Evolutionary conservation across 495 filamentous ascomycete genomes (phyloP), one percentile per base, ranked within the genome.

Genomic region (Penicillium paradoxum): DNA sequence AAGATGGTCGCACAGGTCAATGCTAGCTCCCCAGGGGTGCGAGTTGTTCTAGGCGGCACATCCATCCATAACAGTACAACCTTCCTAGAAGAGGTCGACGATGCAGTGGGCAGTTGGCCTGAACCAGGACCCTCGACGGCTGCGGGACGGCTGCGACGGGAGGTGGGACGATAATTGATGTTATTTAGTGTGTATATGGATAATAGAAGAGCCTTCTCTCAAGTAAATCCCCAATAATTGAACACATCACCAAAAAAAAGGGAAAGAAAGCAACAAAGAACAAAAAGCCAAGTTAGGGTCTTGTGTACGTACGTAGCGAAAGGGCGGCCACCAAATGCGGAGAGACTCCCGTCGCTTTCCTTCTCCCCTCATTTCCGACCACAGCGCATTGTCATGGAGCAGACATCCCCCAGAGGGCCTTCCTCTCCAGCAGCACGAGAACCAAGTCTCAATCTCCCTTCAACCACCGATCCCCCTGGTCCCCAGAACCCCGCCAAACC

Each of bases 1-100:
- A 96, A 95, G 75, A 87, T 88, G 75, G 83, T 97, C 3, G 90
- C 92, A 6, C 83, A 91, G 60, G 82, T 97, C 54, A 98, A 97
- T 74, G 90, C 90, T 21, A 88, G 85, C 45, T 87, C 86, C 6
- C 95, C 92, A 0, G 93, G 95, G 1, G 78, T 97, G 1, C 76
- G 93, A 50, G 85, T 97, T 4, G 89, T 97, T 24, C 70, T 98
- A 15, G 90, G 89, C 1, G 90, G 89, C 1, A 96, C 95, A 0
- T 82, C 74, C 11, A 74, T 97, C 34, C 85, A 92, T 60, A 97
- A 95, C 64, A 92, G 89, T 56, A 81, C 75, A 4, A 88, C 83
- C 2, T 97, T 97, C 67, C 62, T 96, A 53, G 90, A 95, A 65
- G 89, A 93, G 72, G 83, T 92, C 37, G 84, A 89, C 50, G 86